phyloP scores from a whole-genome alignment of 225 moss, liverwort and hornwort species.

The Pseudisothecium myosuroides region DNA sequence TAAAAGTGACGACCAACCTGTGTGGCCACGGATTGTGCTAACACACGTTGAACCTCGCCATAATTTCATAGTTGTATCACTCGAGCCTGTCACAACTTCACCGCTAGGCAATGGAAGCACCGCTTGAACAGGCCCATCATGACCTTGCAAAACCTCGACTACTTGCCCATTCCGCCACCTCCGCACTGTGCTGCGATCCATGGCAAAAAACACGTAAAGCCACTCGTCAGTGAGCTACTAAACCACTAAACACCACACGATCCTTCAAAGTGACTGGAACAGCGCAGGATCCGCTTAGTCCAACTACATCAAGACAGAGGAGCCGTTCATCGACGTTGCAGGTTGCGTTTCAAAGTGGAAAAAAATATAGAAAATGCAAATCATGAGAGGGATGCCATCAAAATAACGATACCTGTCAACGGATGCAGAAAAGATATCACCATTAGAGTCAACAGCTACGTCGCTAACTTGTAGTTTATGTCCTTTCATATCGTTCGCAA shows the following conservation, averaged over 20 bases:
- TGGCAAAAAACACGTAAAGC: neutral
- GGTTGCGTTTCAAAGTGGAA: neutral
- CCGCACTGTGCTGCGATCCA: slow-evolving; percentile 70
- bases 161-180: slow-evolving; percentile 80
- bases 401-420: slow-evolving; percentile 63
- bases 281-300: neutral
- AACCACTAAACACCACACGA: neutral
- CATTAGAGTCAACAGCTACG: slow-evolving; percentile 67
- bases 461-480: slow-evolving; percentile 85
- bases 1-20: slow-evolving; percentile 38
- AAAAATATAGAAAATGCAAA: neutral
- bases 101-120: slow-evolving; percentile 67
- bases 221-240: neutral
- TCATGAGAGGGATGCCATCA: neutral
- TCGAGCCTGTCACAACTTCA: slow-evolving; percentile 88
- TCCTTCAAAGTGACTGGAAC: neutral
- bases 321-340: neutral
- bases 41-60: slow-evolving; percentile 87
- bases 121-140: slow-evolving; percentile 95
- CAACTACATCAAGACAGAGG: neutral
- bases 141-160: slow-evolving; percentile 74
- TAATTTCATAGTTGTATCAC: slow-evolving; percentile 81
- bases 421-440: slow-evolving; percentile 88
- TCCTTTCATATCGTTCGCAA: slow-evolving; percentile 63
- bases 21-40: slow-evolving; percentile 71